A percentile compares a stretch with the other conserved stretches of the same genome.
Evolutionary conservation across 805 yeast species (phyloP).

Genomic region (Ascoidea rubescens): DNA sequence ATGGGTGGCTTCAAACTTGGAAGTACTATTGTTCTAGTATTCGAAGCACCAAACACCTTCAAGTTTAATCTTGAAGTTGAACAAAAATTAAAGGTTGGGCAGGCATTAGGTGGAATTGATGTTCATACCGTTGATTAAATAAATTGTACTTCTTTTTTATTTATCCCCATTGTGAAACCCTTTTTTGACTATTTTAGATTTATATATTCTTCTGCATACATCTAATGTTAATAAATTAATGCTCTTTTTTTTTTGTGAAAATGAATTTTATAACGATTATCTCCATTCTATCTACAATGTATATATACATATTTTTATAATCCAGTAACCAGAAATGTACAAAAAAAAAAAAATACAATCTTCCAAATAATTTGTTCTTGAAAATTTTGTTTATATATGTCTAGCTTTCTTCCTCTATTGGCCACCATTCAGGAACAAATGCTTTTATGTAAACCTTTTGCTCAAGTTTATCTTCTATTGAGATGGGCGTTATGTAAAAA

Average conservation of each 20-base stretch:
- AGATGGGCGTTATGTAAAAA: constrained; percentile 10
- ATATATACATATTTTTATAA: too few relatives aligned
- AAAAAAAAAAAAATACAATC: too few relatives aligned
- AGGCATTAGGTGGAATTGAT: constrained; percentile 42
- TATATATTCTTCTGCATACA: not conserved
- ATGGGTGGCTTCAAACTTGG: constrained; percentile 97
- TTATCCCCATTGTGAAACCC: not conserved
- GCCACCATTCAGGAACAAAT: constrained; percentile 68
- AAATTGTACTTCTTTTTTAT: not conserved
- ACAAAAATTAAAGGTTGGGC: constrained; percentile 77
- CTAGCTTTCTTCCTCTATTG: constrained; percentile 21
- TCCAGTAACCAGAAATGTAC: too few relatives aligned
- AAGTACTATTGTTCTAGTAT: constrained; percentile 89
- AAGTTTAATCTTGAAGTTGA: constrained; percentile 56
- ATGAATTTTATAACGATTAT: too few relatives aligned
- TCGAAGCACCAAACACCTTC: constrained; percentile 85
- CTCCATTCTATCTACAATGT: too few relatives aligned
- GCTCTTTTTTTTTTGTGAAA: not conserved
- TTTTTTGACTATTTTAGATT: not conserved
- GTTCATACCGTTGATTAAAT: not conserved
- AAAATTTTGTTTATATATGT: too few relatives aligned
- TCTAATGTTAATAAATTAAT: too few relatives aligned
- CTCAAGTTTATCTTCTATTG: constrained; percentile 9
- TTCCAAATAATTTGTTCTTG: too few relatives aligned
- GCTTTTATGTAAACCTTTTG: constrained; percentile 33